phyloP scores from a whole-genome alignment of 192 early-diverging fungal genomes.

The Umbelopsis sp. region DNA sequence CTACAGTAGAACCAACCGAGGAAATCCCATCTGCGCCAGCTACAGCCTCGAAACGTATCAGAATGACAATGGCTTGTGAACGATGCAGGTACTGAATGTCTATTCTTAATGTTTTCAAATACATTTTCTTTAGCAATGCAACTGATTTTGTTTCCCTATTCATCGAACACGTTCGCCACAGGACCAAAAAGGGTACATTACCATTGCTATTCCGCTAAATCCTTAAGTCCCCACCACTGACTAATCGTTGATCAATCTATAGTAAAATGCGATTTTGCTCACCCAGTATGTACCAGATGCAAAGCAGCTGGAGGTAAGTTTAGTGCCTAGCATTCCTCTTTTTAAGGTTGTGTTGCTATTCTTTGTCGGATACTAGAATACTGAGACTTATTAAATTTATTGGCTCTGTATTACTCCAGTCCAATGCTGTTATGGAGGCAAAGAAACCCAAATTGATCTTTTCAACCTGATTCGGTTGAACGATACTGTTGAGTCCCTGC shows the following conservation, averaged over 20 bases:
- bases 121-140: no score
- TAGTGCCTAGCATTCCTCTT: no score
- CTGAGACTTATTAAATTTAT: not conserved
- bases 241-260: not conserved
- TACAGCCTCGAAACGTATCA: constrained; percentile 34
- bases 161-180: not conserved
- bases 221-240: not conserved
- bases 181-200: not conserved
- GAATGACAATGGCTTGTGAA: constrained; percentile 46
- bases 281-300: constrained; percentile 2
- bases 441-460: constrained; percentile 28
- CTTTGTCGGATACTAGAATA: not conserved
- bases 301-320: not conserved
- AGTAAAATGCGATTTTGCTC: constrained; percentile 20
- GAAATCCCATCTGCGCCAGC: not conserved
- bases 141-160: no score
- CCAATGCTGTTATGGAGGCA: constrained; percentile 38
- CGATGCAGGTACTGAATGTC: constrained; percentile 36
- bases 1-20: constrained; percentile 1
- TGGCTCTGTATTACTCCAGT: constrained; percentile 14
- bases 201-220: not conserved
- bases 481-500: constrained; percentile 22
- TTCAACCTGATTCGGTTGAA: constrained; percentile 28
- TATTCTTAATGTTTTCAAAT: no score
- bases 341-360: no score